These are phyloP conservation scores for Nakazawaea molendinolei DNA, from an alignment of 805 yeast species.

Conservation along the genomic window DNA sequence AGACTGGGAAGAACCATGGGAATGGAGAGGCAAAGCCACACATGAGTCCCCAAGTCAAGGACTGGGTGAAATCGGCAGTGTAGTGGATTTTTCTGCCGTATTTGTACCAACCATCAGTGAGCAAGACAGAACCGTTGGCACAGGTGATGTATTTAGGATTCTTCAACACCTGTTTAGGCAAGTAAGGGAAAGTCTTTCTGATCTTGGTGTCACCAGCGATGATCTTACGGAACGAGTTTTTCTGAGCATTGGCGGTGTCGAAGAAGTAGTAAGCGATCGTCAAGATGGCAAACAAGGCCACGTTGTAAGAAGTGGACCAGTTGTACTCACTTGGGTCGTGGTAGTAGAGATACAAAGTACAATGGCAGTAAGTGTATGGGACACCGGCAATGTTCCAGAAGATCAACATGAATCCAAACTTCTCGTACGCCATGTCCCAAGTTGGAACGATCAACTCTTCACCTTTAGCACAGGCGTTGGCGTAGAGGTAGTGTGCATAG, in stretches of 20 bases:
- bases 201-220: conserved; percentile 71
- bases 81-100: conserved; percentile 93
- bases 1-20: conserved; percentile 94
- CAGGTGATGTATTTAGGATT: conserved; percentile 84
- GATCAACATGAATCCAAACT: conserved; percentile 97
- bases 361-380: conserved; percentile 95
- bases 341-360: conserved; percentile 75
- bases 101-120: conserved; percentile 92
- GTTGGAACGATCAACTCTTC: conserved; percentile 96
- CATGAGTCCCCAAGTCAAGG: conserved; percentile 84
- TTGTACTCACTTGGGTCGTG: conserved; percentile 81
- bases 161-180: conserved; percentile 76
- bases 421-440: conserved; percentile 99
- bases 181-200: conserved; percentile 89
- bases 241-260: conserved; percentile 93
- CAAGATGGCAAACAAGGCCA: conserved; percentile 47
- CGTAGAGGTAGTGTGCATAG: conserved; percentile 89
- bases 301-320: conserved; percentile 60
- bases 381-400: conserved; percentile 99
- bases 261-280: conserved; percentile 81
- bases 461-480: conserved; percentile 96
- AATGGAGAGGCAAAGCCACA: conserved; percentile 85
- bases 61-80: conserved; percentile 88
- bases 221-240: conserved; percentile 81
- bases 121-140: conserved; percentile 73